Evolutionary conservation across 2,329 filamentous ascomycete genomes (phyloP).

Genomic region (Epichloe glyceriae): DNA sequence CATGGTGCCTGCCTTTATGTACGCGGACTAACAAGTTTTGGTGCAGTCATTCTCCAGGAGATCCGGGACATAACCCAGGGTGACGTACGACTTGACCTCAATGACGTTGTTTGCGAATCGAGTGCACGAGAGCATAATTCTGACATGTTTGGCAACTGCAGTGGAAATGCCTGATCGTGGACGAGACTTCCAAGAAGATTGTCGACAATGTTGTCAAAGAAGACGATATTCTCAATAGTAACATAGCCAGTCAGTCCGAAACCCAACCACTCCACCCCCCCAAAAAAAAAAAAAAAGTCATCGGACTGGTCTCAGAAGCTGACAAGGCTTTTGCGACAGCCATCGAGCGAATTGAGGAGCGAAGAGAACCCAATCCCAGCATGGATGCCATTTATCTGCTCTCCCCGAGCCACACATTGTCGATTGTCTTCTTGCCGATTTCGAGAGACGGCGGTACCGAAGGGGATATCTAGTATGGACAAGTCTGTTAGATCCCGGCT

Average conservation of each 20-base stretch:
- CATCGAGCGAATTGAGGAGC: conserved; percentile 87
- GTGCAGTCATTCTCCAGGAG: conserved; percentile 24
- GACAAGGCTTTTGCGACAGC: conserved; percentile 39
- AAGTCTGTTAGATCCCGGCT: conserved; percentile 52
- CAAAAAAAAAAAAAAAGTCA: too few relatives aligned
- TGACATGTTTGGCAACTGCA: conserved; percentile 22
- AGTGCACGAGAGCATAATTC: not conserved
- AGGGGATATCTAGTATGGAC: conserved; percentile 80
- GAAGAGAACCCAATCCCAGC: conserved; percentile 66
- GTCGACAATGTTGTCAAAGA: conserved; percentile 85
- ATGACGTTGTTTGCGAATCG: not conserved
- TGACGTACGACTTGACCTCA: conserved; percentile 46
- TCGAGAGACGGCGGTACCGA: conserved; percentile 72
- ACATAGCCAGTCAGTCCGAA: conserved; percentile 78
- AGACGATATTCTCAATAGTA: conserved; percentile 93
- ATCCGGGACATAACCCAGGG: conserved; percentile 68
- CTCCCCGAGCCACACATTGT: conserved; percentile 79
- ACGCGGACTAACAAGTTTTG: conserved; percentile 1
- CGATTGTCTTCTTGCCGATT: conserved; percentile 86
- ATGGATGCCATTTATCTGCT: conserved; percentile 95
- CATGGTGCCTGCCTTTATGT: not conserved
- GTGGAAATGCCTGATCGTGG: conserved; percentile 96
- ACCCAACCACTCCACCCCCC: too few relatives aligned
- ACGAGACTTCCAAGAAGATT: conserved; percentile 70
- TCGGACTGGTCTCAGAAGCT: conserved; percentile 4